Percentiles rank a stretch among this genome's conserved stretches.
Evolutionary conservation across 139 green algal species (phyloP).

Genomic region (Eudorina sp.): DNA sequence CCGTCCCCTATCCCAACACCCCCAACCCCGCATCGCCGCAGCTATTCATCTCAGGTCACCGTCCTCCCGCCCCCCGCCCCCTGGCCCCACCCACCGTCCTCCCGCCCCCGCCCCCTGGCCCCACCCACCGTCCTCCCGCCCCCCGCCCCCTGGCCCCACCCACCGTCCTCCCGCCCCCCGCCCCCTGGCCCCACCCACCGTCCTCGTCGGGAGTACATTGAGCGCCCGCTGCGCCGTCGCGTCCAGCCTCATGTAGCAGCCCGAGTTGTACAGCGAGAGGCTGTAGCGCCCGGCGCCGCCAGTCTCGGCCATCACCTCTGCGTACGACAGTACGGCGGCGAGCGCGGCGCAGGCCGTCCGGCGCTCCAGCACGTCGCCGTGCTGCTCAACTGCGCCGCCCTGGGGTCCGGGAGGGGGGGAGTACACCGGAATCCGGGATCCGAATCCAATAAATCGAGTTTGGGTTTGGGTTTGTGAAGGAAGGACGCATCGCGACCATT

Average conservation of each 20-base stretch:
- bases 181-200: not conserved
- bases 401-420: slow-evolving; percentile 36
- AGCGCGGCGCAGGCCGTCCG: slow-evolving; percentile 71
- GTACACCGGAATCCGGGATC: too few relatives aligned
- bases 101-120: not conserved
- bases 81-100: too few relatives aligned
- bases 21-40: too few relatives aligned
- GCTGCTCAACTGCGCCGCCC: slow-evolving; percentile 75
- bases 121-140: not conserved
- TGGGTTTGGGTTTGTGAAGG: too few relatives aligned
- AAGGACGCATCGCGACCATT: too few relatives aligned
- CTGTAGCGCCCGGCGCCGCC: slow-evolving; percentile 70
- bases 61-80: too few relatives aligned
- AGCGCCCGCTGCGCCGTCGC: slow-evolving; percentile 75
- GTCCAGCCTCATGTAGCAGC: slow-evolving; percentile 73
- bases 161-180: not conserved
- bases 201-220: slow-evolving; percentile 86
- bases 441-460: too few relatives aligned
- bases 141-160: not conserved
- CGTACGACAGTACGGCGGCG: slow-evolving; percentile 79
- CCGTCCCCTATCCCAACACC: too few relatives aligned
- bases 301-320: slow-evolving; percentile 53
- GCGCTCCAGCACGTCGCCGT: slow-evolving; percentile 81
- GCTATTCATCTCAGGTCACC: too few relatives aligned
- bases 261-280: slow-evolving; percentile 82